Evolutionary conservation across 2,329 filamentous ascomycete species (phyloP), one percentile per base, ranked within the genome.

Genomic region (Neonectria ditissima): DNA sequence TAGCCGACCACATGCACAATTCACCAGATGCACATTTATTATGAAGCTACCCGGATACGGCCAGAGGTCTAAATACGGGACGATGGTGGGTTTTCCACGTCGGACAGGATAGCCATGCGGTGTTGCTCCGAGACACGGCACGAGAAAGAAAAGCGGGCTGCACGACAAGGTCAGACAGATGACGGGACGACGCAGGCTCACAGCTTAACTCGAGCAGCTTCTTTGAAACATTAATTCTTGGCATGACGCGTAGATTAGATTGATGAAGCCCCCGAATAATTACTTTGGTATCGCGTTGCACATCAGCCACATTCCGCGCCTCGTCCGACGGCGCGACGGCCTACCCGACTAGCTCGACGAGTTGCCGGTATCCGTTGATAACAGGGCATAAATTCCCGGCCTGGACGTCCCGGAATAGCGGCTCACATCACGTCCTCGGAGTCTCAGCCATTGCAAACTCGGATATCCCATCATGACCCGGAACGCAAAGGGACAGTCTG

Each of bases 311-410:
- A 11, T 56, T 32, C 28, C 22, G 24, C 14, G 18, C 14, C n/a
- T 16, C 16, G 14, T 30, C 37, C n/a, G 52, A 56, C 13, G 30
- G 47, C 26, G 26, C 26, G n/a, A 13, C n/a, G 9, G n/a, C 16
- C 24, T 34, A 20, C 16, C 28, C 4, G 47, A 51, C n/a, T 41
- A 41, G 37, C 37, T n/a, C 37, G n/a, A 8, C 3, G 6, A 5
- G 14, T 20, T n/a, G 16, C 13, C 14, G 26, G 5, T 13, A 16
- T 16, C 16, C 14, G 26, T 34, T 18, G 47, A 51, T 20, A 24
- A 51, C n/a, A 30, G 8, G 47, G 47, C 47, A 51, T 32, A 30
- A 51, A 51, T 14, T 51, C 18, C n/a, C 9, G 26, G 24, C 47
- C 7, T 8, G 16, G 20, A 13, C n/a, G 26, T 34, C 9, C 28